These are phyloP conservation scores for grape (Vitis vinifera) DNA, from an alignment of 164 flowering plant species.

Conservation along the genomic window DNA sequence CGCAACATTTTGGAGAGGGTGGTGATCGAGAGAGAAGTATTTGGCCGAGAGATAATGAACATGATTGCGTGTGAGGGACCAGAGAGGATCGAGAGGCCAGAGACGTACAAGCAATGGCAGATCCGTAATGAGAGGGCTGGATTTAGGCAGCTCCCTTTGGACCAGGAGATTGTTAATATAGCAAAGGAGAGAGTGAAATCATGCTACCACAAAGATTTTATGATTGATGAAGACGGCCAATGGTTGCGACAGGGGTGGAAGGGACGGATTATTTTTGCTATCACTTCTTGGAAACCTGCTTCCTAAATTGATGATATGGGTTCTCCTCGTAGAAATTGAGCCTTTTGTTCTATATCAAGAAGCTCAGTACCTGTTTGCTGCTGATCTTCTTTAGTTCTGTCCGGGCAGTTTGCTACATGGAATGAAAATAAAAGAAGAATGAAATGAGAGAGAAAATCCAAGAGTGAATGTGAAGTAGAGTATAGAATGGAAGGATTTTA, in stretches of 20 bases:
- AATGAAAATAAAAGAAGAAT: too few relatives aligned
- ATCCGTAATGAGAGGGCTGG: slow-evolving; percentile 38
- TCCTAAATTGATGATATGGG: neutral
- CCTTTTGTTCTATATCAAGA: too few relatives aligned
- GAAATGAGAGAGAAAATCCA: too few relatives aligned
- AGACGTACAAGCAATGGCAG: slow-evolving; percentile 55
- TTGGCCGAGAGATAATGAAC: slow-evolving; percentile 39
- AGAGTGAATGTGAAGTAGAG: too few relatives aligned
- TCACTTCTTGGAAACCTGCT: neutral
- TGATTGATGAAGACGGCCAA: neutral
- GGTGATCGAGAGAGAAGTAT: slow-evolving; percentile 36
- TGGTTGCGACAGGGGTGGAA: slow-evolving; percentile 5
- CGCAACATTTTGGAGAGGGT: slow-evolving; percentile 32
- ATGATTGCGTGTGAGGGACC: slow-evolving; percentile 46
- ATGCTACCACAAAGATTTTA: slow-evolving; percentile 6
- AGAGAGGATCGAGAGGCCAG: slow-evolving; percentile 49
- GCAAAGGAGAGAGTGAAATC: neutral
- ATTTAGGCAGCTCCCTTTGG: slow-evolving; percentile 2
- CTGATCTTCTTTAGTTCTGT: too few relatives aligned
- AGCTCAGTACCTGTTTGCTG: too few relatives aligned
- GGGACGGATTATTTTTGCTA: neutral
- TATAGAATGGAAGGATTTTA: too few relatives aligned
- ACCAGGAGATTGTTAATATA: neutral
- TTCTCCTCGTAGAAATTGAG: neutral
- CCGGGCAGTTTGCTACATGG: too few relatives aligned